These are phyloP conservation scores for Haplosporangium sp. DNA, from an alignment of 371 early-diverging fungal genomes.

Conservation along the genomic window DNA sequence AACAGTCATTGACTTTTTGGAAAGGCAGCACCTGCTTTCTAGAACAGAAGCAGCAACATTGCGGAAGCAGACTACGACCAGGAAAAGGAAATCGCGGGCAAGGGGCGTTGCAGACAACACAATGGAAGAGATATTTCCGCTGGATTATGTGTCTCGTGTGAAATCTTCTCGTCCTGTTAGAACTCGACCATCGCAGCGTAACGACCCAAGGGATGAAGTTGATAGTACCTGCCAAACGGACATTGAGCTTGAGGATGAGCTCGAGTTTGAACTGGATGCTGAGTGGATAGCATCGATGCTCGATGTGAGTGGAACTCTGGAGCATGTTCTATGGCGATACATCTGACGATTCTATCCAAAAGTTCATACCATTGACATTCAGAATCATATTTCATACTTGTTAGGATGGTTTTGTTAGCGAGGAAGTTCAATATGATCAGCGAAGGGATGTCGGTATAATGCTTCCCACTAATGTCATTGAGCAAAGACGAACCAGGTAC, in stretches of 20 bases:
- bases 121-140: background rate
- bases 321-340: too few species aligned
- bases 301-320: constrained; percentile 10
- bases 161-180: constrained; percentile 22
- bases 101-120: background rate
- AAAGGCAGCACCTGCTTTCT: constrained; percentile 35
- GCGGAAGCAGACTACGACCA: constrained; percentile 15
- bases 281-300: constrained; percentile 39
- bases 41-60: constrained; percentile 16
- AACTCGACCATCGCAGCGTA: background rate
- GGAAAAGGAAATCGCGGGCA: constrained; percentile 14
- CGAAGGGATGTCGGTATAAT: background rate
- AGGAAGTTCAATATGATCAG: constrained; percentile 15
- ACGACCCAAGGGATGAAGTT: too few species aligned
- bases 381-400: background rate
- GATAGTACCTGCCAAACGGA: background rate
- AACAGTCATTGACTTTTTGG: constrained; percentile 28
- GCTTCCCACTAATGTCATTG: background rate
- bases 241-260: constrained; percentile 35
- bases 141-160: constrained; percentile 13
- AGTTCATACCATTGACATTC: background rate
- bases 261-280: constrained; percentile 40
- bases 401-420: constrained; percentile 30
- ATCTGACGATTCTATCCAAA: background rate
- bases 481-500: too few species aligned